A percentile compares a stretch with the other conserved stretches of the same genome.
These are phyloP conservation scores for Acer negundo DNA, from an alignment of 345 rosid species.

Conservation along the genomic window DNA sequence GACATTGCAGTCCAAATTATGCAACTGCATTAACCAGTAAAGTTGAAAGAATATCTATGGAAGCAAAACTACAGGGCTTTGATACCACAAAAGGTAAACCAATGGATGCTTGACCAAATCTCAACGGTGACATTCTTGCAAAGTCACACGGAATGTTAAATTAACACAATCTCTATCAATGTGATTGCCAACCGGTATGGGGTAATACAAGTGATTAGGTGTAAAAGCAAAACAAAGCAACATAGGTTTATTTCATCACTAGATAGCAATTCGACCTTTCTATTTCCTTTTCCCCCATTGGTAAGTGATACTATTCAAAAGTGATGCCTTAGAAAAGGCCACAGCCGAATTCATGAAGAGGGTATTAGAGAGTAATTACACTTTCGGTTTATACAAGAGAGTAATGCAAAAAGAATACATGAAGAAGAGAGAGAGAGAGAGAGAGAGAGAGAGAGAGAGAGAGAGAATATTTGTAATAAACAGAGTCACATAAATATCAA, in stretches of 20 bases:
- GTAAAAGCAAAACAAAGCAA: not conserved
- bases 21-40: not conserved
- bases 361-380: not conserved
- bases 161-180: not conserved
- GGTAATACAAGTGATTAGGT: not conserved
- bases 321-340: not conserved
- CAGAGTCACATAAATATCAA: not conserved
- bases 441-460: no score
- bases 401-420: not conserved
- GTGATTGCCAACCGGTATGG: not conserved
- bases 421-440: not conserved
- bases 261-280: not conserved
- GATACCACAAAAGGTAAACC: not conserved
- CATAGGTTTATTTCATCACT: not conserved
- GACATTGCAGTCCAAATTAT: not conserved
- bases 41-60: not conserved
- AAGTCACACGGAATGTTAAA: not conserved
- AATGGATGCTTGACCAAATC: not conserved
- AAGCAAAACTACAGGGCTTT: not conserved
- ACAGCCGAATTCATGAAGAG: not conserved
- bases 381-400: not conserved
- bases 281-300: no score
- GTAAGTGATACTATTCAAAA: not conserved
- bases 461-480: not conserved
- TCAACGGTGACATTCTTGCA: not conserved